Evolutionary conservation across 345 rosid species (phyloP), one percentile per base, ranked within the genome.

Genomic region (Citropsis articulata): DNA sequence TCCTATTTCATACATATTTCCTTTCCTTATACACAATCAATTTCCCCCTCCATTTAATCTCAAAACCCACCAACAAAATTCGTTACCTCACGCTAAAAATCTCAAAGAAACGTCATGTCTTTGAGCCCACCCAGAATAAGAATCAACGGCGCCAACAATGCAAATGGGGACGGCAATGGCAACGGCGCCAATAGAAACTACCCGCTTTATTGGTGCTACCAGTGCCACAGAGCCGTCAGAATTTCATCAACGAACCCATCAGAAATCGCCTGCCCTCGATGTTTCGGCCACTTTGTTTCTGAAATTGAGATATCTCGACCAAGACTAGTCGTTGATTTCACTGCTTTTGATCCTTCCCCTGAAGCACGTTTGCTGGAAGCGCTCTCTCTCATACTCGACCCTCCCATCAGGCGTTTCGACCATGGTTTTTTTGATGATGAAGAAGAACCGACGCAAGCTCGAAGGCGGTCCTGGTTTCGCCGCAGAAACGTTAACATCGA

Each of bases 121-220:
- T 42, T 69, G 67, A 88, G 88, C 87, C 87, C 84, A 31, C 88
- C 90, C 2, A 68, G 84, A 69, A 72, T 25, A 22, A 77, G 76
- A 57, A 66, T 53, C 73, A 36, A 66, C 21, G 56, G 28, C 19
- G 30, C 53, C 27, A 48, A 71, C 57, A 22, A 74, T 24, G 22
- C 18, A 6, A 24, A 31, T 36, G 45, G 48, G 40, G 50, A 45
- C 59, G 13, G 5, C n/a, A 35, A 35, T 25, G 66, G 27, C 45
- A 45, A 45, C 50, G 1, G 4, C 24, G n/a, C 65, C 69, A 50
- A 12, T 68, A 71, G 87, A 75, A 79, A 74, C 42, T 80, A 64
- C 74, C 91, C 79, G 79, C 89, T 83, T 31, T 92, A 91, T 78
- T 91, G 96, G 98, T 92, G 98, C 90, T 92, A 91, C 81, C 91